phyloP scores from a whole-genome alignment of 1,139 yeast species.

The Pichia sp. region DNA sequence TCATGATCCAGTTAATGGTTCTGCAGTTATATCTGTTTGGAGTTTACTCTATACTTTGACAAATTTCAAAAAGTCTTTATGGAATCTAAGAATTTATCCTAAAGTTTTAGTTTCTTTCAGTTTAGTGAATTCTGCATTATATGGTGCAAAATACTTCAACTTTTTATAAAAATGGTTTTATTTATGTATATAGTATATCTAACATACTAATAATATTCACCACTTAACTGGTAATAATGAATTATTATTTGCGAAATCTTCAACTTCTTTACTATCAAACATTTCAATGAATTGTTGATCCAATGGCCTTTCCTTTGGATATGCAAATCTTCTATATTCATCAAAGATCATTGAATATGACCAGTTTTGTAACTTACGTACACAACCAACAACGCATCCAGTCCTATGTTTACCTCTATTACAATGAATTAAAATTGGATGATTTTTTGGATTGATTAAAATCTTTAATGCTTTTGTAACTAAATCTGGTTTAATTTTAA shows the following conservation, averaged over 20 bases:
- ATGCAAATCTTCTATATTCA: conserved; percentile 88
- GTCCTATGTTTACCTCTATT: conserved; percentile 96
- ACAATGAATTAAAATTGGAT: conserved; percentile 88
- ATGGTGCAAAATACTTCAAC: conserved; percentile 41
- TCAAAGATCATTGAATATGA: conserved; percentile 88
- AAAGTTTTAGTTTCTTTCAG: conserved; percentile 54
- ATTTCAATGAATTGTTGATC: conserved; percentile 93
- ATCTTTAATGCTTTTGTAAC: conserved; percentile 78
- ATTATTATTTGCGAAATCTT: conserved; percentile 43
- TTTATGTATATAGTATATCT: not conserved
- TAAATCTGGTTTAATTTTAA: conserved; percentile 68
- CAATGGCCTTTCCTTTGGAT: conserved; percentile 89
- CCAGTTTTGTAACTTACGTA: conserved; percentile 86
- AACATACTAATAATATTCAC: conserved; percentile 31
- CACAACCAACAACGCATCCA: conserved; percentile 91
- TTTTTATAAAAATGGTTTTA: conserved; percentile 1
- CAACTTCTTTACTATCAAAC: conserved; percentile 62
- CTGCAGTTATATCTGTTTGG: conserved; percentile 90
- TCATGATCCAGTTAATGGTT: conserved; percentile 75
- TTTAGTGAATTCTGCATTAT: conserved; percentile 53
- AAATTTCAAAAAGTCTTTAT: conserved; percentile 59
- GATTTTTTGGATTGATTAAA: conserved; percentile 76
- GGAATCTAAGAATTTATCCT: conserved; percentile 51
- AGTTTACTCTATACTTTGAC: conserved; percentile 67
- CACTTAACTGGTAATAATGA: conserved; percentile 65